Conservation (phyloP, 1,139 yeast genomes). For the Kluyveromyces sp. region DNA sequence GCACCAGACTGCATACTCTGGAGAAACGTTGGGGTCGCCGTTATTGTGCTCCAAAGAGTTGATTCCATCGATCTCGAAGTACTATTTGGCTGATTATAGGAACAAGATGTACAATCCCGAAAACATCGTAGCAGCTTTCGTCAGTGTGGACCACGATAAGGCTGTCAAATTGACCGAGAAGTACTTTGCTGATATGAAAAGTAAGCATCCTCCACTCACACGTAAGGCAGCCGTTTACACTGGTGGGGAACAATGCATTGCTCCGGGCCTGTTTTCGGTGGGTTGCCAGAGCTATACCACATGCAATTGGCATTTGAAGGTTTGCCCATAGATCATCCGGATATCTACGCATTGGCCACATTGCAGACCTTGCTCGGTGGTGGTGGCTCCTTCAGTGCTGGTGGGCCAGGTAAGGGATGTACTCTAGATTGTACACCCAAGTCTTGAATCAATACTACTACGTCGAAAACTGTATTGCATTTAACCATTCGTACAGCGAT, state of each 20-base stretch:
- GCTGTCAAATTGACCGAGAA: slow-evolving; percentile 60
- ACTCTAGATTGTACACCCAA: slow-evolving; percentile 83
- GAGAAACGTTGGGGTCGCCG: slow-evolving; percentile 79
- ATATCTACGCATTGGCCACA: slow-evolving; percentile 84
- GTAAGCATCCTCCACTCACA: slow-evolving; percentile 29
- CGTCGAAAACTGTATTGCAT: slow-evolving; percentile 80
- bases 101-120: slow-evolving; percentile 68
- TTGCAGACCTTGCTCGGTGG: slow-evolving; percentile 93
- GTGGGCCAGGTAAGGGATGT: slow-evolving; percentile 99
- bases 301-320: slow-evolving; percentile 88
- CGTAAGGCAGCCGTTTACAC: slow-evolving; percentile 50
- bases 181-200: slow-evolving; percentile 57
- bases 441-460: slow-evolving; percentile 88
- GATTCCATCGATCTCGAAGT: slow-evolving; percentile 46
- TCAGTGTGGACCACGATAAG: slow-evolving; percentile 67
- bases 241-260: slow-evolving; percentile 72
- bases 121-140: slow-evolving; percentile 77
- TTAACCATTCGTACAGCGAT: slow-evolving; percentile 85
- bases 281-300: slow-evolving; percentile 76
- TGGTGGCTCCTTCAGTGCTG: slow-evolving; percentile 96
- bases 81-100: slow-evolving; percentile 56
- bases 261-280: slow-evolving; percentile 62
- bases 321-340: slow-evolving; percentile 73
- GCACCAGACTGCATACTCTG: slow-evolving; percentile 70
- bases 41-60: slow-evolving; percentile 72